Conservation (phyloP, 2,329 filamentous ascomycete species). For the Botrytis paeoniae region DNA sequence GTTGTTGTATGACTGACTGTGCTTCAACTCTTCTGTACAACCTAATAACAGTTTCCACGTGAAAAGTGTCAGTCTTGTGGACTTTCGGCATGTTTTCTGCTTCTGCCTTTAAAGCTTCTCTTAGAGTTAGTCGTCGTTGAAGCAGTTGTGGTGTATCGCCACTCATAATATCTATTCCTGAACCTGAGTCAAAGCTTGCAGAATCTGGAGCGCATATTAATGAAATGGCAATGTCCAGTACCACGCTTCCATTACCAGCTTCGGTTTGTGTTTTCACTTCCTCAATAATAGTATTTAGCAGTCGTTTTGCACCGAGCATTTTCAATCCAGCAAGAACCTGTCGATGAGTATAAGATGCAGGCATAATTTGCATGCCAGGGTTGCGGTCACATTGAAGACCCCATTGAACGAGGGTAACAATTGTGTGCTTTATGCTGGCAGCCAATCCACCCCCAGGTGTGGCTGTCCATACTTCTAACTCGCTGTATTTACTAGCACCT, state of each 20-base stretch:
- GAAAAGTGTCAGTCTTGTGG: slow-evolving; percentile 30
- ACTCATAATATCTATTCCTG: slow-evolving; percentile 22
- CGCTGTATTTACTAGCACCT: slow-evolving; percentile 59
- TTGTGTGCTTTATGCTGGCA: slow-evolving; percentile 56
- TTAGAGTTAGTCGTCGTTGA: slow-evolving; percentile 35
- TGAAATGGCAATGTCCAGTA: slow-evolving; percentile 66
- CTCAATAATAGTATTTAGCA: slow-evolving; percentile 62
- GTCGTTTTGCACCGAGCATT: slow-evolving; percentile 58
- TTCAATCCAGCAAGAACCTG: slow-evolving; percentile 61
- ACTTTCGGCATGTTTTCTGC: slow-evolving; percentile 33
- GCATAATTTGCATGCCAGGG: slow-evolving; percentile 52
- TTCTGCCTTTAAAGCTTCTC: slow-evolving; percentile 35
- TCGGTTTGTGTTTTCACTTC: slow-evolving; percentile 64
- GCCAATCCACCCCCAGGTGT: slow-evolving; percentile 55
- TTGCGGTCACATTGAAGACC: slow-evolving; percentile 44
- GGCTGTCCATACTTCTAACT: slow-evolving; percentile 65
- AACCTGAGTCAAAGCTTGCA: slow-evolving; percentile 33
- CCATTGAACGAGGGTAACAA: slow-evolving; percentile 66
- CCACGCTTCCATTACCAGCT: slow-evolving; percentile 55
- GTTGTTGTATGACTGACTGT: slow-evolving; percentile 26
- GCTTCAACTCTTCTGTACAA: slow-evolving; percentile 37
- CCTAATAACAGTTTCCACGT: slow-evolving; percentile 35
- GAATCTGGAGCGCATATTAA: slow-evolving; percentile 66
- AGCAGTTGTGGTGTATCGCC: slow-evolving; percentile 18
- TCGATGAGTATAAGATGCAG: slow-evolving; percentile 68